Percentiles rank a stretch among this genome's conserved stretches.
These are phyloP conservation scores for Aureobasidium sp. DNA, from an alignment of 2,329 filamentous ascomycete genomes.

Conservation along the genomic window DNA sequence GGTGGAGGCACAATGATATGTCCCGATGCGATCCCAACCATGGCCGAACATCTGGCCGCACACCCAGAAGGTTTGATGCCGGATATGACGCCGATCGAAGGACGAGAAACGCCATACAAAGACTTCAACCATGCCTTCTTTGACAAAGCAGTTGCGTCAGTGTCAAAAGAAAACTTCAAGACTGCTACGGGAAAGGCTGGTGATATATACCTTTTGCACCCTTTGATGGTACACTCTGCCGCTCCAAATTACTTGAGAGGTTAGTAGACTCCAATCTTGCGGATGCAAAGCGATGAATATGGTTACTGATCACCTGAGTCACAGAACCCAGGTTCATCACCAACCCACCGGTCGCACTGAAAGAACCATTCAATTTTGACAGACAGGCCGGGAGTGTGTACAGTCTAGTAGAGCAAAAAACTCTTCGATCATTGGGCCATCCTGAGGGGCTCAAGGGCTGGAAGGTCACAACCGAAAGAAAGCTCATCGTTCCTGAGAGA, in stretches of 20 bases:
- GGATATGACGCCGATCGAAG: slow-evolving; percentile 52
- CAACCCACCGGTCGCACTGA: slow-evolving; percentile 48
- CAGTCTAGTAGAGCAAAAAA: slow-evolving; percentile 51
- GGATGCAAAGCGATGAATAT: too few species aligned
- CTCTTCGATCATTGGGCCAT: slow-evolving; percentile 42
- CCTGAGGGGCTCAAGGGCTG: slow-evolving; percentile 44
- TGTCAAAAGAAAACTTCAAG: slow-evolving; percentile 40
- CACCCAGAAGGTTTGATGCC: slow-evolving; percentile 60
- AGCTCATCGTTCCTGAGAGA: slow-evolving; percentile 45
- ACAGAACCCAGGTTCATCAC: slow-evolving; percentile 42
- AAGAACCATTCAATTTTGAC: slow-evolving; percentile 48
- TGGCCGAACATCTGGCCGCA: slow-evolving; percentile 46
- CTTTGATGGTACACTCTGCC: slow-evolving; percentile 53
- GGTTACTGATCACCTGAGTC: background rate
- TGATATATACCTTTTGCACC: slow-evolving; percentile 54
- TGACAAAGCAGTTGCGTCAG: slow-evolving; percentile 32
- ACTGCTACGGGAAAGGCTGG: slow-evolving; percentile 50
- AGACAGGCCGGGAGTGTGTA: slow-evolving; percentile 42
- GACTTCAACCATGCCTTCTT: slow-evolving; percentile 32
- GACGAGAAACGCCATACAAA: slow-evolving; percentile 40
- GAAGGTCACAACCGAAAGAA: slow-evolving; percentile 45
- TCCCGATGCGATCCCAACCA: slow-evolving; percentile 49
- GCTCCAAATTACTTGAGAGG: slow-evolving; percentile 38
- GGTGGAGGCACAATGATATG: slow-evolving; percentile 62
- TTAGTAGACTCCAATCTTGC: slow-evolving; percentile 15